Conservation (phyloP, 306 rosid species). For the Fragaria nilgerrensis region DNA sequence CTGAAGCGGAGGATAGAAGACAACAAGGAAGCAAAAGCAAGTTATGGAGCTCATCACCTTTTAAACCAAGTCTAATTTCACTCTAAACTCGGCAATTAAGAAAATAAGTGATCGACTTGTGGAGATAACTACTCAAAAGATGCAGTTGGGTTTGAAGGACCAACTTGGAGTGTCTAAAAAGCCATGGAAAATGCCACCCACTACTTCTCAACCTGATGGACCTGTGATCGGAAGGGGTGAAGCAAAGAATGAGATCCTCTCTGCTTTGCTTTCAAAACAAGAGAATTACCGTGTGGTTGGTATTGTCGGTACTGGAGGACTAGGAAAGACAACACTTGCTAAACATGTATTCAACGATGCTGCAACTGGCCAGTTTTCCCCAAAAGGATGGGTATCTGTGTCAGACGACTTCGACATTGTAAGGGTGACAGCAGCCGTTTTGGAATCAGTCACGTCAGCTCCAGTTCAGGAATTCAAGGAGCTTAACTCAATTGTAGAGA, state of each 20-base stretch:
- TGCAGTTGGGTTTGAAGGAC: background rate
- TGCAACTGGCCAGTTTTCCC: background rate
- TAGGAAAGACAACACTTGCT: background rate
- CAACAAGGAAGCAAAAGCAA: background rate
- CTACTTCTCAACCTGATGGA: background rate
- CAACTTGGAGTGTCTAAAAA: background rate
- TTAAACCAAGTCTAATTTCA: background rate
- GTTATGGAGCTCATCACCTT: background rate
- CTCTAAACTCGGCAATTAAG: background rate
- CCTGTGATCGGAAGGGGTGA: constrained; percentile 7
- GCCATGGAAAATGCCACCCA: background rate
- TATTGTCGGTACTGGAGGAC: background rate
- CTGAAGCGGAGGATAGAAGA: background rate
- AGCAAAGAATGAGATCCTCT: background rate
- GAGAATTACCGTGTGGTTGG: background rate
- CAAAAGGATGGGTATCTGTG: background rate
- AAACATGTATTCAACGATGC: background rate
- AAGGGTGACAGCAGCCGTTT: background rate
- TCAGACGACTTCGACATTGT: background rate
- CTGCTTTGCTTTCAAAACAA: background rate
- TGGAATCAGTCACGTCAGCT: background rate
- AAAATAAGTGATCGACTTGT: background rate
- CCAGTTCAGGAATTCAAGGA: background rate
- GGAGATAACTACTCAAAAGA: background rate
- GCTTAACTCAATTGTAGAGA: background rate